Evolutionary conservation across 2,329 filamentous ascomycete species (phyloP).

Genomic region (Fusarium sp.): DNA sequence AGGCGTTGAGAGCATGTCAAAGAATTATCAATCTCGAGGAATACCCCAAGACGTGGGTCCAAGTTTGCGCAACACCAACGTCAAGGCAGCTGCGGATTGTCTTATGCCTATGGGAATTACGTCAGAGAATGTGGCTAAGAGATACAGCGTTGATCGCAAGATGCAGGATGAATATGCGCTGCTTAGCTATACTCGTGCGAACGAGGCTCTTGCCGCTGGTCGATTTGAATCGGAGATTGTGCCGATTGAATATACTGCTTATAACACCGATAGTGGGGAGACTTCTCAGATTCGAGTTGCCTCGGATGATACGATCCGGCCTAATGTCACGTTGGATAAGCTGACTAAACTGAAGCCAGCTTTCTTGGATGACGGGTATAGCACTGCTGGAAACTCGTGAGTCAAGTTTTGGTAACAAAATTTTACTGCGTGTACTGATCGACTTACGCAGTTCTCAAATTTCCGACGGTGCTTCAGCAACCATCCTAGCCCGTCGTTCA

Average conservation of each 20-base stretch:
- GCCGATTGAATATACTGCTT: conserved; percentile 62
- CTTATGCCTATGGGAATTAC: conserved; percentile 95
- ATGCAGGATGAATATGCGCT: conserved; percentile 88
- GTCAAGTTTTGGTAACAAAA: background rate
- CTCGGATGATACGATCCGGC: conserved; percentile 71
- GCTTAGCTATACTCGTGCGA: conserved; percentile 77
- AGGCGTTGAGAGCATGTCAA: conserved; percentile 95
- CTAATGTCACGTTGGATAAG: conserved; percentile 63
- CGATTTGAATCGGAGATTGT: conserved; percentile 83
- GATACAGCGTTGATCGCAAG: conserved; percentile 77
- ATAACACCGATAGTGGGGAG: background rate
- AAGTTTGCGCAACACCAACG: conserved; percentile 70
- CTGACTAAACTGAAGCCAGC: conserved; percentile 85
- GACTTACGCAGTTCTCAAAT: conserved; percentile 70
- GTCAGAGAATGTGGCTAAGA: conserved; percentile 85
- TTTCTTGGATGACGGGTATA: conserved; percentile 78
- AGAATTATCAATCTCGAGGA: conserved; percentile 84
- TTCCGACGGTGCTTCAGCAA: conserved; percentile 85
- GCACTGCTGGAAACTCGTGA: conserved; percentile 83
- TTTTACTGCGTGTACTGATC: fast-evolving
- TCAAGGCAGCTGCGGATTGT: conserved; percentile 82
- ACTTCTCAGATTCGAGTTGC: conserved; percentile 73
- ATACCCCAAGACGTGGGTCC: conserved; percentile 86
- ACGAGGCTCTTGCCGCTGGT: conserved; percentile 74
- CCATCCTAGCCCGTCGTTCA: conserved; percentile 69